Evolutionary conservation across 768 basidiomycete species (phyloP).

Genomic region (Naematelia encephala): DNA sequence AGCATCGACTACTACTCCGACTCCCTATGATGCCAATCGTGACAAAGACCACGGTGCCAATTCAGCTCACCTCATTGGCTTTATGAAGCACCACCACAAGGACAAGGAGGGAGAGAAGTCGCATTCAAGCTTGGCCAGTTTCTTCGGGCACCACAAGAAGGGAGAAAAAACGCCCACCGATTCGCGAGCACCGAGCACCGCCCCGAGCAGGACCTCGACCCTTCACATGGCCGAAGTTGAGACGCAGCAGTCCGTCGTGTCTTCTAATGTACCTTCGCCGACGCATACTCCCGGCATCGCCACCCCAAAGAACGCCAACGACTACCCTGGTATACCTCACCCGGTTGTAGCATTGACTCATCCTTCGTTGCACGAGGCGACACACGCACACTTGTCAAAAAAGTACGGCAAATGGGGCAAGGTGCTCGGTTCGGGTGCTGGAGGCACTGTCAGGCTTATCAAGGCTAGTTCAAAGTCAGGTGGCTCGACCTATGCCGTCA

Average conservation of each 20-base stretch:
- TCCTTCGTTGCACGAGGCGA: conserved; percentile 51
- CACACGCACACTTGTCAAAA: conserved; percentile 72
- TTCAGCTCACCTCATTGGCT: conserved; percentile 43
- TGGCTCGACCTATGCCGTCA: conserved; percentile 85
- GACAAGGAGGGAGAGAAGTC: conserved; percentile 49
- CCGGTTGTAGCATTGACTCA: conserved; percentile 47
- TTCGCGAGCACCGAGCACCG: conserved; percentile 28
- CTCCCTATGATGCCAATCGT: conserved; percentile 16
- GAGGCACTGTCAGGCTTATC: conserved; percentile 96
- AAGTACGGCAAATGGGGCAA: conserved; percentile 99
- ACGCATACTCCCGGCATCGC: conserved; percentile 31
- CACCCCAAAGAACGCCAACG: conserved; percentile 40
- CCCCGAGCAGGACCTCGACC: conserved; percentile 34
- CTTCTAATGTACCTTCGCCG: conserved; percentile 16
- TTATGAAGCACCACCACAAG: conserved; percentile 49
- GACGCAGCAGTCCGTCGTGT: not conserved
- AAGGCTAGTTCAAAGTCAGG: conserved; percentile 78
- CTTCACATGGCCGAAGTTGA: conserved; percentile 26
- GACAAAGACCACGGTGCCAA: conserved; percentile 43
- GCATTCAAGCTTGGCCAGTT: conserved; percentile 43
- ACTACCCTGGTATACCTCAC: conserved; percentile 46
- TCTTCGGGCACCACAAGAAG: conserved; percentile 48
- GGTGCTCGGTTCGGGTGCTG: conserved; percentile 90
- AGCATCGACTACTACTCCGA: conserved; percentile 6
- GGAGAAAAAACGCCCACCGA: conserved; percentile 35